Evolutionary conservation across 2,329 filamentous ascomycete species (phyloP), one percentile per base, ranked within the genome.

Genomic region (Diaporthe velutina): DNA sequence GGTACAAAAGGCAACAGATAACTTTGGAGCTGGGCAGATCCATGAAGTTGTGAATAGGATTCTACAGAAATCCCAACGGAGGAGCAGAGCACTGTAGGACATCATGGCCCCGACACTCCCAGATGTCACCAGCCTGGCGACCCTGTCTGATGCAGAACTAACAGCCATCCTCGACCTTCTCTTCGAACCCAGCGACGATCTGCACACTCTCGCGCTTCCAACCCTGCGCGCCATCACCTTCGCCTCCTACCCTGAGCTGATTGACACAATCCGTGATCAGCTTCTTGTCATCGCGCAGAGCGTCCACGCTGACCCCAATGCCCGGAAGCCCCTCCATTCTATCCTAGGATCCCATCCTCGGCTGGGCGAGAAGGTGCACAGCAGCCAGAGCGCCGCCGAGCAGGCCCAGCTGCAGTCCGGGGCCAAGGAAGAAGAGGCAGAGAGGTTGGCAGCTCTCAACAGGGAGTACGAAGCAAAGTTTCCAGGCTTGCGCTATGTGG

Each of bases 291-390:
- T 96, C 3, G 79, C 79, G 22, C 38, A 73, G 38, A 86, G 88
- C 12, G 86, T 89, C 13, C 85, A 88, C 5, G 88, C 87, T 10
- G 82, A 82, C 33, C 74, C 81, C 5, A 85, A 85, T 50, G 88
- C 92, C 76, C 88, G 85, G 9, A 80, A 85, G 67, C 90, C 87
- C 75, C 88, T 98, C 0, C 90, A 95, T 57, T 87, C 88, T 22
- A 96, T 98, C 74, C 87, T 98, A 1, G 92, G 91, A 70, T 93
- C 94, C 12, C 96, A 98, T 82, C 96, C 96, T 0, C 90, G 96
- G 3, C 89, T 98, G 12, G 96, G 96, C 17, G 93, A 92, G 79
- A 94, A 93, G 81, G 91, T 95, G 54, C 93, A 95, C n/a, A 97
- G 94, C 79, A 93, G 90, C 70, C 91, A 96, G 84, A 97, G 94